Percentiles rank a stretch among this genome's conserved stretches.
Conservation (phyloP, 2,329 filamentous ascomycete genomes). For the Akanthomyces dipterigenus region DNA sequence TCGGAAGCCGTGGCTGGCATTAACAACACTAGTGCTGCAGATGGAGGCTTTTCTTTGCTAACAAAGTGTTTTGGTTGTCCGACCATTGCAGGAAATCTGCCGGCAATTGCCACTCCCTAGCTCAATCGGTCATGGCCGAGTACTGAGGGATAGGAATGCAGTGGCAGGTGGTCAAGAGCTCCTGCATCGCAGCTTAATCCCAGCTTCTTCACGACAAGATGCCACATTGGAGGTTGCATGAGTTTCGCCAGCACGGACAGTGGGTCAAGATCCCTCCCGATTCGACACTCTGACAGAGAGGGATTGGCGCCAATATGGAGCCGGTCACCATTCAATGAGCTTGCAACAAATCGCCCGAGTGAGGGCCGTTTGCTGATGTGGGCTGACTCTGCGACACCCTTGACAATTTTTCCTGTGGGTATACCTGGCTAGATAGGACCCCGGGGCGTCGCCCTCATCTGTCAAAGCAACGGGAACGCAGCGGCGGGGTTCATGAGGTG, state of each 20-base stretch:
- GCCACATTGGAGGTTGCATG: neutral
- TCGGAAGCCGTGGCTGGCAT: neutral
- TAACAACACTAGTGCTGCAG: neutral
- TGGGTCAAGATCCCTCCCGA: constrained; percentile 9
- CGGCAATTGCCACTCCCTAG: neutral
- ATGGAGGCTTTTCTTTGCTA: neutral
- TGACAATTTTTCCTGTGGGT: neutral
- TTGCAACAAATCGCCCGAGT: neutral
- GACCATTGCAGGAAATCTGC: neutral
- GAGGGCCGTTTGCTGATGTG: constrained; percentile 7
- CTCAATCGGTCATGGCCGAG: neutral
- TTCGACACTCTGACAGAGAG: constrained; percentile 1
- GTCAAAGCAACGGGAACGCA: neutral
- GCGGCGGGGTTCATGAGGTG: neutral
- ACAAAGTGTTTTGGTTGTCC: neutral
- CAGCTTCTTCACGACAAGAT: neutral
- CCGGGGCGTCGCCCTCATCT: neutral
- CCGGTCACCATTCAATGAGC: neutral
- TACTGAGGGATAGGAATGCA: neutral
- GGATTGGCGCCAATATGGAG: neutral
- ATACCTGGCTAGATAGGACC: neutral
- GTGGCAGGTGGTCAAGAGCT: neutral
- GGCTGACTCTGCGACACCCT: neutral
- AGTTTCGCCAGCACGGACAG: constrained; percentile 6
- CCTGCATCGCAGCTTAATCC: neutral